Evolutionary conservation across 352 stramenopile genomes (phyloP), one percentile per base, ranked within the genome.

Genomic region (Globisporangium middletonii): DNA sequence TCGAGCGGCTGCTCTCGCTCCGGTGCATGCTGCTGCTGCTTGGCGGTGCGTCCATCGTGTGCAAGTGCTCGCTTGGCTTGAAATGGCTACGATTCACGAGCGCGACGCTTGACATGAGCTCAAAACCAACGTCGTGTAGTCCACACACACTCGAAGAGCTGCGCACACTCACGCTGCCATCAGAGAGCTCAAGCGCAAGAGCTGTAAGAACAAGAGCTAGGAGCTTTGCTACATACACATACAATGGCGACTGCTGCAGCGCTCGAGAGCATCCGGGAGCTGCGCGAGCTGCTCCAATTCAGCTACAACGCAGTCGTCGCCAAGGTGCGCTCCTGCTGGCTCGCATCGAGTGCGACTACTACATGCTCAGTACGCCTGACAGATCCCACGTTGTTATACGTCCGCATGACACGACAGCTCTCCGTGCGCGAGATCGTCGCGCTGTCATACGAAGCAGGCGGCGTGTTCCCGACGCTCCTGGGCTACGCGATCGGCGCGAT

Each of bases 391-490:
- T 7, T 26, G 33, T 48, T 27, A 56, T 27, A 19, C 6, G 27
- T 12, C 44, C 44, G 18, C 15, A 19, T 42, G 16, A 1, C 0
- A 38, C 26, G 8, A 2, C n/a, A 90, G 77, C 42, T 82, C 5
- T 85, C 80, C 0, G 61, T 79, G 28, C 57, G 43, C 26, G 65
- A 70, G 13, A 55, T 87, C 49, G 44, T 87, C 3, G 57, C 67
- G 23, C 60, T 73, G 9, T 86, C 80, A 26, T 86, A 75, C 57
- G 70, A 80, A 50, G 72, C 74, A 33, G 77, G 77, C 2, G 74
- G 77, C 28, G 53, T 88, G 30, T 86, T 82, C 54, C 75, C 76
- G 44, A 85, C 77, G 35, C 48, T 90, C 1, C 38, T 83, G 19
- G 80, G 73, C 37, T 90, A 88, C 30, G 62, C 54, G 11, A 67